Evolutionary conservation across 1,284 basidiomycete genomes (phyloP).

Genomic region (Boletellus deceptivus): DNA sequence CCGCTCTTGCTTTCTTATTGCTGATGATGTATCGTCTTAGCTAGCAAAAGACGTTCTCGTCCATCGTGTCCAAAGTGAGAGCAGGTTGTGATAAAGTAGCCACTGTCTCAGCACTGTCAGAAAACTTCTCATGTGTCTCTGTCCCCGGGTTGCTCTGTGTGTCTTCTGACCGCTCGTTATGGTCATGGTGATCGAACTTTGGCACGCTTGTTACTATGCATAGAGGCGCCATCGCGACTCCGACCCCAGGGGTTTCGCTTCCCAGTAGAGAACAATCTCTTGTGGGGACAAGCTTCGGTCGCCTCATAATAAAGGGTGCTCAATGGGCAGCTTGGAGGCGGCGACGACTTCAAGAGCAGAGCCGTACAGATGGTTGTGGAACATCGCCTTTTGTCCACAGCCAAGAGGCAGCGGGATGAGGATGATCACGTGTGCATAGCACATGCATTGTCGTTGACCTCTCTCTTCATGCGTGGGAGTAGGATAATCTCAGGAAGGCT

Average conservation of each 20-base stretch:
- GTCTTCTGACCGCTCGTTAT: conserved; percentile 9
- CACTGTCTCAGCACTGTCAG: conserved; percentile 6
- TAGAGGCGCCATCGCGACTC: conserved; percentile 15
- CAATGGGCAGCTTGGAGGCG: conserved; percentile 28
- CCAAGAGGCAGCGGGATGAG: conserved; percentile 12
- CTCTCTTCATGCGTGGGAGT: conserved; percentile 40
- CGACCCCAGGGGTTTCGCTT: conserved; percentile 26
- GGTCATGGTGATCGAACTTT: conserved; percentile 3
- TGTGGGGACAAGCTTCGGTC: conserved; percentile 31
- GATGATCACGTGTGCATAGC: background rate
- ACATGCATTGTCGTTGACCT: conserved; percentile 51
- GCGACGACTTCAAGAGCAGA: conserved; percentile 27
- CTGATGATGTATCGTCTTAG: conserved; percentile 35
- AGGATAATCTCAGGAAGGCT: background rate
- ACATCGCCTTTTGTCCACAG: conserved; percentile 34
- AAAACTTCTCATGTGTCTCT: background rate
- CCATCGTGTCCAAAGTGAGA: conserved; percentile 66
- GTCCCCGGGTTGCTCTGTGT: conserved; percentile 7
- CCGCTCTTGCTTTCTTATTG: too few species aligned
- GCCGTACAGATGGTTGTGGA: conserved; percentile 31
- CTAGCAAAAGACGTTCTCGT: conserved; percentile 74
- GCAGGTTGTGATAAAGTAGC: conserved; percentile 6
- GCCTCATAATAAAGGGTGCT: conserved; percentile 34
- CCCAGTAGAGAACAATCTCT: conserved; percentile 20
- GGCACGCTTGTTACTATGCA: conserved; percentile 12